These are phyloP conservation scores for Hevea brasiliensis DNA, from an alignment of 345 rosid species.

Conservation along the genomic window DNA sequence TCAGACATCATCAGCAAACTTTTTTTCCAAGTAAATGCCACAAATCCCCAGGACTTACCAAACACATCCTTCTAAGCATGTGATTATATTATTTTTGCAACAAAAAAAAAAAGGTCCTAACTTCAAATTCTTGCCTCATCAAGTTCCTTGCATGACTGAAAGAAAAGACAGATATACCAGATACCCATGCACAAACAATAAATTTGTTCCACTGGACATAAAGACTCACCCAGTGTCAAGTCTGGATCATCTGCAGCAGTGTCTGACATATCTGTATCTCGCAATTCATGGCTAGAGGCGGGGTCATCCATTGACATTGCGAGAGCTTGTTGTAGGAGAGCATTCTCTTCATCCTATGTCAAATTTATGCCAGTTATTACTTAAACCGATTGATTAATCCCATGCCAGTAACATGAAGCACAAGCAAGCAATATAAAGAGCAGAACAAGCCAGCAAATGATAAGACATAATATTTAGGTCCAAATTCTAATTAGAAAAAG, in stretches of 20 bases:
- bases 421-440: not conserved
- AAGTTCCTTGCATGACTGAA: not conserved
- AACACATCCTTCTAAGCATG: not conserved
- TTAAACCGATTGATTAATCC: not conserved
- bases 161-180: not conserved
- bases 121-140: conserved; percentile 3
- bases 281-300: conserved; percentile 40
- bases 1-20: not conserved
- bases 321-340: conserved; percentile 57
- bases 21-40: not conserved
- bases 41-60: not conserved
- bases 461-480: not conserved
- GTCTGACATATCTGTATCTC: conserved; percentile 63
- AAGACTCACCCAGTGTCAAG: conserved; percentile 51
- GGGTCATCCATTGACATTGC: conserved; percentile 70
- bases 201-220: not conserved
- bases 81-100: not conserved
- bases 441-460: not conserved
- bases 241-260: conserved; percentile 55
- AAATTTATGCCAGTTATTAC: not conserved
- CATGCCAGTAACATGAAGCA: not conserved
- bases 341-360: conserved; percentile 51
- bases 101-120: not conserved
- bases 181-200: not conserved
- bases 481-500: not conserved